Evolutionary conservation across 2,329 filamentous ascomycete species (phyloP), one percentile per base, ranked within the genome.

Genomic region (Didymella pinodella): DNA sequence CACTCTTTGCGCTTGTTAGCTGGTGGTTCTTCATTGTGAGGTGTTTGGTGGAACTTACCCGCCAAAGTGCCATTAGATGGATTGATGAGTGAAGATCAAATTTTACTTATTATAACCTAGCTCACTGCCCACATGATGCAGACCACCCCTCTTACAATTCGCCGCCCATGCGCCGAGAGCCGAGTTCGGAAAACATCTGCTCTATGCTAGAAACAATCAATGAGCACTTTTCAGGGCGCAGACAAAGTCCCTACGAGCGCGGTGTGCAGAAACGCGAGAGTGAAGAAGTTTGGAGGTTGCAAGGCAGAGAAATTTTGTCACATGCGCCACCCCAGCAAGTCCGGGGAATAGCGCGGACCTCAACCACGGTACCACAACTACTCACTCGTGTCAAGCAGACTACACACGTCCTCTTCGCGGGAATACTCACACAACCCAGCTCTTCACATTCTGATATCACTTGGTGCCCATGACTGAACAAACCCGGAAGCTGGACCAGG

Each of bases 1-100:
- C 65, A 65, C 63, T 65, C 63, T 22, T 22, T 22, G 22, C 57
- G 60, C 60, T 44, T 28, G 50, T 53, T 40, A 53, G 50, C 43
- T 45, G 28, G 41, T 46, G 36, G 45, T 41, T 36, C 26, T 46
- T 57, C 60, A 58, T 62, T 41, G 28, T 43, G 20, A 32, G 34
- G 44, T 41, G 44, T 25, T 34, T 32, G 40, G 22, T 22, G 22
- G 22, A 22, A 22, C 51, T 47, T 54, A 54, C 43, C 51, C 22
- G 22, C 22, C 51, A 54, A 54, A 54, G 51, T 53, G 50, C 50
- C 48, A n/a, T 44, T 50, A 38, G 38, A 25, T 34, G 18, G 22
- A 18, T 43, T 22, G 36, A 51, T 51, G 38, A 7, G 18, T 0
- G 3, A 1, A 2, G 12, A 0, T 12, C n/a, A 2, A 25, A 43